Evolutionary conservation across 2,329 filamentous ascomycete genomes (phyloP).

Genomic region (Talaromyces verruculosus): DNA sequence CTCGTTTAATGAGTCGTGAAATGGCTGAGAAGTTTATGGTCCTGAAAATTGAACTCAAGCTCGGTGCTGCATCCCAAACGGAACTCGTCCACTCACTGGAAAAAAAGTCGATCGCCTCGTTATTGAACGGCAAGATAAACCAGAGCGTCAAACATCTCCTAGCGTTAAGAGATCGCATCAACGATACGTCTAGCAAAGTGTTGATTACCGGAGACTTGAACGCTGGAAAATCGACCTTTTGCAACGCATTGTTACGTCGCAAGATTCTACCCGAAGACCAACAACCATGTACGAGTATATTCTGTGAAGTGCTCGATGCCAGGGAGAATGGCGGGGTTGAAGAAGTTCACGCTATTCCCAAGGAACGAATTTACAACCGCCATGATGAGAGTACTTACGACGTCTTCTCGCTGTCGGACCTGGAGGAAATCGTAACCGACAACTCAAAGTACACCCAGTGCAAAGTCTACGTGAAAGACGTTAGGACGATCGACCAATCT

Average conservation of each 20-base stretch:
- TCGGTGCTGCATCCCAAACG: slow-evolving; percentile 79
- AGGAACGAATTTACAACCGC: slow-evolving; percentile 74
- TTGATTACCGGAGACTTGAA: slow-evolving; percentile 94
- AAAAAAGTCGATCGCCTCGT: slow-evolving; percentile 82
- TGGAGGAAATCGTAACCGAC: slow-evolving; percentile 88
- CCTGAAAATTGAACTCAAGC: slow-evolving; percentile 88
- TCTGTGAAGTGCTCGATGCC: slow-evolving; percentile 93
- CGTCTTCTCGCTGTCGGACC: slow-evolving; percentile 71
- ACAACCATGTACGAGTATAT: slow-evolving; percentile 96
- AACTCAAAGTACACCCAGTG: slow-evolving; percentile 88
- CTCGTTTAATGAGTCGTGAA: slow-evolving; percentile 83
- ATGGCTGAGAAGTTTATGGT: slow-evolving; percentile 96
- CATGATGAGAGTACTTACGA: slow-evolving; percentile 94
- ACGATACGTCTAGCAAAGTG: slow-evolving; percentile 96
- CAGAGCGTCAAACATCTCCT: slow-evolving; percentile 90
- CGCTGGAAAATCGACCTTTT: slow-evolving; percentile 97
- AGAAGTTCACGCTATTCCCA: slow-evolving; percentile 93
- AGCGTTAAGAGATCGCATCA: slow-evolving; percentile 85
- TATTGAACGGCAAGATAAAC: slow-evolving; percentile 90
- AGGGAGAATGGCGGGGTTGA: slow-evolving; percentile 87
- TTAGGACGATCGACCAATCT: slow-evolving; percentile 84
- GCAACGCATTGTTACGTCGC: slow-evolving; percentile 88
- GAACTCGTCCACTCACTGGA: slow-evolving; percentile 94
- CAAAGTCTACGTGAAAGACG: slow-evolving; percentile 94
- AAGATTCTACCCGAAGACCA: slow-evolving; percentile 96